Evolutionary conservation across 2,329 filamentous ascomycete species (phyloP).

Genomic region (Fusarium albidum): DNA sequence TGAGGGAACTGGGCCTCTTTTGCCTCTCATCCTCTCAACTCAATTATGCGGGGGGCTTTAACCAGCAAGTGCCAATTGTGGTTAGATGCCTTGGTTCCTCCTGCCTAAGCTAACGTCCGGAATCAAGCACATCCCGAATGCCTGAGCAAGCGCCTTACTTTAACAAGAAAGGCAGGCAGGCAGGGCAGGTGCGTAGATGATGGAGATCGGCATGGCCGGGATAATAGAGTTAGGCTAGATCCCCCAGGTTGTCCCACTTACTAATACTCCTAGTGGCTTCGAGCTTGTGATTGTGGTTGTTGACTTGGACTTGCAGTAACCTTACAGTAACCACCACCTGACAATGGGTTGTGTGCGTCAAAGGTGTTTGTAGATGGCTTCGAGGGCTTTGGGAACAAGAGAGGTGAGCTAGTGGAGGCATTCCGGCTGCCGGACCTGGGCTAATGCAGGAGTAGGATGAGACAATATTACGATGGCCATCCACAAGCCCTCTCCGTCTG

Average conservation of each 20-base stretch:
- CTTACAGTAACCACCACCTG: conserved; percentile 1
- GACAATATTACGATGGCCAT: conserved; percentile 1
- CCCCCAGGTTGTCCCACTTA: conserved; percentile 1
- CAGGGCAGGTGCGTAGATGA: conserved; percentile 1
- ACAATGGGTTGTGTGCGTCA: background rate
- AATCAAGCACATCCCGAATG: no score
- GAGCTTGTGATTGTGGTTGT: background rate
- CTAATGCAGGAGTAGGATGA: background rate
- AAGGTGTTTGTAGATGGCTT: conserved; percentile 4
- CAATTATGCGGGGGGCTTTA: no score
- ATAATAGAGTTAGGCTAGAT: conserved; percentile 15
- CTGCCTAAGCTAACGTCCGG: no score
- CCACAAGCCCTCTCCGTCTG: conserved; percentile 11
- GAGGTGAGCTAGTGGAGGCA: background rate
- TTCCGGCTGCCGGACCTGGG: no score
- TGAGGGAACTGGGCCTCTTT: no score
- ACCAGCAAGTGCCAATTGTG: no score
- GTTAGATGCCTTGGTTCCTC: no score
- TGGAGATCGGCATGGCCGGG: conserved; percentile 16
- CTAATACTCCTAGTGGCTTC: conserved; percentile 6
- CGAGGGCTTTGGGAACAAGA: background rate
- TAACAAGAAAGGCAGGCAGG: no score
- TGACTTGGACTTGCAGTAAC: background rate
- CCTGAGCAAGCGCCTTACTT: no score
- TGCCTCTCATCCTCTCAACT: no score